Base-by-base conservation (phyloP, 2,329 filamentous ascomycete species). In the Macrophomina phaseolina region DNA sequence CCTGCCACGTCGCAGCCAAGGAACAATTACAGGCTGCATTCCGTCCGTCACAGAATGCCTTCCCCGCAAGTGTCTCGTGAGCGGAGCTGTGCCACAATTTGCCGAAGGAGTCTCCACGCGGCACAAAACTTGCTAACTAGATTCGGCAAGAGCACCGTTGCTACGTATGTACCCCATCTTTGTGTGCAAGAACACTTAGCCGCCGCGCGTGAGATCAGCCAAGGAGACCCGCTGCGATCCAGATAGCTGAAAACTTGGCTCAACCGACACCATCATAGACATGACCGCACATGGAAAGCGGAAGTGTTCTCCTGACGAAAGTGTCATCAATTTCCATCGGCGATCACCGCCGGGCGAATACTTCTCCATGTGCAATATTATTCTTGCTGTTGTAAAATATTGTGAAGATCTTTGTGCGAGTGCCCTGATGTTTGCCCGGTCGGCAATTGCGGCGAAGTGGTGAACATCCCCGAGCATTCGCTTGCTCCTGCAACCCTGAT, bases 401-500 rank as follows among this genome's bases (percentile, higher is more conserved):
- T 23, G 11, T 40, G 38, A 14, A 40, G 23, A 40, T 8, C 38
- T 40, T 9, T 40, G 38, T 14, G 3, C 38, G 38, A 40, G 38
- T 40, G 14, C 14, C 3, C 49, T 32, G 14, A 36, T 16, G 14
- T 53, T 53, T 16, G 51, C 51, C 32, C 14, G 30, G 14, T 18
- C 51, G 51, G 51, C 51, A 18, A 53, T 53, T 36, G 51, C 51
- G 51, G 51, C 8, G 51, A 53, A 36, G 51, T 23, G 23, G 23
- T 23, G 2, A 23, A 23, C 1, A 23, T 23, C 3, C 23, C 23
- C 23, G 23, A 23, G 23, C 23, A 23, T 23, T 23, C 23, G 23
- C 23, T 23, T 23, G 23, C 23, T 23, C 23, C 23, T 23, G 23
- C 23, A 23, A 23, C 23, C 23, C 2, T 23, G 23, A 23, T 23